Percentiles rank a stretch among this genome's conserved stretches.
phyloP scores from a whole-genome alignment of 148 eudicot species.

The Diospyros lotus region DNA sequence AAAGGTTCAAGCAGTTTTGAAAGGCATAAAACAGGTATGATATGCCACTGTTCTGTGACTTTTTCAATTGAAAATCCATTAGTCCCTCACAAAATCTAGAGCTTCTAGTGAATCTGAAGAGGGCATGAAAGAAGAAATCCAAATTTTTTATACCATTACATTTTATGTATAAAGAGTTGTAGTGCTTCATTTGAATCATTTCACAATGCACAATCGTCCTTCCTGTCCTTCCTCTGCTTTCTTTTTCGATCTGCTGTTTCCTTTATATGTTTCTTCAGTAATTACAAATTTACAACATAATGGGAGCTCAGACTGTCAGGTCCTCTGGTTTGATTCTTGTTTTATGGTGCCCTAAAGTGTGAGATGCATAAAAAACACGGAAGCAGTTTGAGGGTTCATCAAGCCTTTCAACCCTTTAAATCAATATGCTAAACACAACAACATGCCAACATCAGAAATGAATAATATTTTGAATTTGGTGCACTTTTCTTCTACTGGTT shows the following conservation, averaged over 20 bases:
- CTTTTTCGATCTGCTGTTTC: too few species aligned
- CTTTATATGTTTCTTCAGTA: too few species aligned
- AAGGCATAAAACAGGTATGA: conserved; percentile 74
- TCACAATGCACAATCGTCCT: not conserved
- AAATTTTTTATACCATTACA: not conserved
- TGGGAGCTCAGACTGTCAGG: not conserved
- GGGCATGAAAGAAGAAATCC: not conserved
- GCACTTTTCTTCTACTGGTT: too few species aligned
- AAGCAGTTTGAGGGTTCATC: not conserved
- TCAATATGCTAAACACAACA: not conserved
- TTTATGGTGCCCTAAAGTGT: not conserved
- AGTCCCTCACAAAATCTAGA: not conserved
- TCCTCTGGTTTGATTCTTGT: not conserved
- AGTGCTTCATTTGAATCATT: not conserved
- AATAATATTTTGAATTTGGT: not conserved
- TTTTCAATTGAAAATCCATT: not conserved
- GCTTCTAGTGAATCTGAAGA: not conserved
- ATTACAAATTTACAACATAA: not conserved
- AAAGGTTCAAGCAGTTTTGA: conserved; percentile 75
- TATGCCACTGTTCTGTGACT: not conserved
- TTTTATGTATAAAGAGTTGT: not conserved
- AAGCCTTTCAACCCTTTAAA: not conserved
- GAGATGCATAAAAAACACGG: not conserved
- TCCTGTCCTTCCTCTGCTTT: not conserved
- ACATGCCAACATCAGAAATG: not conserved